Evolutionary conservation across 2,329 filamentous ascomycete species (phyloP).

Genomic region (Scytalidium lignicola): DNA sequence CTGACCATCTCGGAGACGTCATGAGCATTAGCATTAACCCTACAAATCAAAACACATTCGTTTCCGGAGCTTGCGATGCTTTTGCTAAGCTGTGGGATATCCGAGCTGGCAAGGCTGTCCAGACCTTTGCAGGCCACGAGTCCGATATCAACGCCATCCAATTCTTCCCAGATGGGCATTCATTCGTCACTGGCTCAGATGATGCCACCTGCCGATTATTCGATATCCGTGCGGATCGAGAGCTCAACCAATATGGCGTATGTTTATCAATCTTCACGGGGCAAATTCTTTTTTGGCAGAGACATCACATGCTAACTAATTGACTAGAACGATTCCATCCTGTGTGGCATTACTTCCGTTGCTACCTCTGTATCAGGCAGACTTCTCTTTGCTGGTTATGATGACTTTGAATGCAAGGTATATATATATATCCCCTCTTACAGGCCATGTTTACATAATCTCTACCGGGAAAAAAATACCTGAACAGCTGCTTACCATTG

Average conservation of each 20-base stretch:
- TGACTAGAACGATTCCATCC: slow-evolving; percentile 83
- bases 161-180: slow-evolving; percentile 98
- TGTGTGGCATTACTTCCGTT: slow-evolving; percentile 97
- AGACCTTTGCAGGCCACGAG: slow-evolving; percentile 97
- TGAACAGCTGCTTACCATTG: slow-evolving; percentile 9
- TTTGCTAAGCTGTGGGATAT: slow-evolving; percentile 99
- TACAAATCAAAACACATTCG: slow-evolving; percentile 98
- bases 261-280: slow-evolving; percentile 30
- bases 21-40: slow-evolving; percentile 99
- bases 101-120: slow-evolving; percentile 93
- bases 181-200: slow-evolving; percentile 95
- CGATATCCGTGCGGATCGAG: slow-evolving; percentile 91
- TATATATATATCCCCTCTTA: slow-evolving; percentile 26
- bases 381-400: slow-evolving; percentile 93
- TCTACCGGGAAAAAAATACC: neutral
- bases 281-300: slow-evolving; percentile 6
- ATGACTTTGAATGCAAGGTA: slow-evolving; percentile 99
- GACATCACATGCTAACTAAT: slow-evolving; percentile 12
- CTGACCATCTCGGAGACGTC: slow-evolving; percentile 95
- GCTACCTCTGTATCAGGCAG: slow-evolving; percentile 96
- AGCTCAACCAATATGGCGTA: slow-evolving; percentile 65
- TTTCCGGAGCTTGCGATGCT: slow-evolving; percentile 97
- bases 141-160: slow-evolving; percentile 99
- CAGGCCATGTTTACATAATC: neutral
- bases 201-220: slow-evolving; percentile 97